phyloP scores from a whole-genome alignment of 2,329 filamentous ascomycete genomes.

The Ceratocystis diversiconidia region DNA sequence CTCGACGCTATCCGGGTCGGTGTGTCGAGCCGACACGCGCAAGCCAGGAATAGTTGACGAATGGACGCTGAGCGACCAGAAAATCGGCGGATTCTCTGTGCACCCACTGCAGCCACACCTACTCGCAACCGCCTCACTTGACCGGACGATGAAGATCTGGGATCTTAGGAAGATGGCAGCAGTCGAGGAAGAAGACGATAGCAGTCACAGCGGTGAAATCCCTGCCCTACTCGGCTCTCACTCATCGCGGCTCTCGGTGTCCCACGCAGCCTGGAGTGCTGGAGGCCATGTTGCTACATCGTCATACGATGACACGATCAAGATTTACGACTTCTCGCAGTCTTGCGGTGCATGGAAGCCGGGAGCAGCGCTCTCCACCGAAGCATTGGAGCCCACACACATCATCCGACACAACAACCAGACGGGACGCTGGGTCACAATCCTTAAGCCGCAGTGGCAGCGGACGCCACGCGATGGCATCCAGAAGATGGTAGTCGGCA shows the following conservation, averaged over 20 bases:
- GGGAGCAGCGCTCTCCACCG: constrained; percentile 42
- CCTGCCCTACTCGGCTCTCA: constrained; percentile 71
- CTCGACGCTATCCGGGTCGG: constrained; percentile 66
- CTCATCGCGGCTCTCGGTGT: constrained; percentile 68
- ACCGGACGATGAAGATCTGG: constrained; percentile 84
- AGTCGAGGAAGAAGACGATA: constrained; percentile 40
- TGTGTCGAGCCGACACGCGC: constrained; percentile 62
- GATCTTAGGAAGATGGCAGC: constrained; percentile 68
- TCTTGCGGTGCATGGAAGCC: constrained; percentile 41
- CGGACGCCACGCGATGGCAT: constrained; percentile 59
- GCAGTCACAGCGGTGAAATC: constrained; percentile 31
- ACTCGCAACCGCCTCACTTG: constrained; percentile 75
- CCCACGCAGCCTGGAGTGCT: constrained; percentile 78
- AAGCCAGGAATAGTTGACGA: constrained; percentile 7
- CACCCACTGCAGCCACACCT: constrained; percentile 70
- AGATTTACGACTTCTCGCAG: constrained; percentile 68
- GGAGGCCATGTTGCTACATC: constrained; percentile 79
- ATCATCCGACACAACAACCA: constrained; percentile 83
- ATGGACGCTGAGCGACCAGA: constrained; percentile 73
- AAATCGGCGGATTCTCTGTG: constrained; percentile 86
- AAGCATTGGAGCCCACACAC: constrained; percentile 53
- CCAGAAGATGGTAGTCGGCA: constrained; percentile 82
- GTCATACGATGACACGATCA: constrained; percentile 89
- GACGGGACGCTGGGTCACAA: constrained; percentile 87
- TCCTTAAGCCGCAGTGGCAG: constrained; percentile 76